A percentile compares a stretch with the other conserved stretches of the same genome.
Conservation (phyloP, 345 rosid species). For the Salix koriyanagi region DNA sequence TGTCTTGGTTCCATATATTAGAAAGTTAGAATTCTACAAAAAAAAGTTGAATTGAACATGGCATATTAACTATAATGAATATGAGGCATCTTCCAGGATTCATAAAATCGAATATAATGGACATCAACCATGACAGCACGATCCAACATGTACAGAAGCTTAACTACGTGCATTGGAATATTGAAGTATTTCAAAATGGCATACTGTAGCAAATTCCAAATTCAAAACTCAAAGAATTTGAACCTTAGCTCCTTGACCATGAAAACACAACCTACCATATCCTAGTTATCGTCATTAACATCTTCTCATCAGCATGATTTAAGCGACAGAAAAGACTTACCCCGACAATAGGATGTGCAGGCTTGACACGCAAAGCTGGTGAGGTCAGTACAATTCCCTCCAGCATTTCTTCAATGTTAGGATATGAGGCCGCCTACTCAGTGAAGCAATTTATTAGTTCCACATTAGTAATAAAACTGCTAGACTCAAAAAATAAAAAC, state of each 20-base stretch:
- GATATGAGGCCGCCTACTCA: slow-evolving; percentile 63
- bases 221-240: not conserved
- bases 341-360: slow-evolving; percentile 93
- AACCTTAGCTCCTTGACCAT: not conserved
- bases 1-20: not conserved
- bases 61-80: not conserved
- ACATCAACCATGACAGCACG: not conserved
- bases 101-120: not conserved
- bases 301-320: not conserved
- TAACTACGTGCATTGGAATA: not conserved
- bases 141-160: not conserved
- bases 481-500: not conserved
- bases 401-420: slow-evolving; percentile 53
- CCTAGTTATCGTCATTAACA: not conserved
- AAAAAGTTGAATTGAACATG: not conserved
- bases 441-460: slow-evolving; percentile 8
- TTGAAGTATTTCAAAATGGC: not conserved
- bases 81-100: not conserved
- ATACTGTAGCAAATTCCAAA: not conserved
- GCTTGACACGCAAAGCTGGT: slow-evolving; percentile 92
- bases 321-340: slow-evolving; percentile 33
- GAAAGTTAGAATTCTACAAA: not conserved
- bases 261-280: not conserved
- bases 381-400: slow-evolving; percentile 83
- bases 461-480: not conserved